Evolutionary conservation across 2,329 filamentous ascomycete species (phyloP).

Genomic region (Didymellaceae sp.): DNA sequence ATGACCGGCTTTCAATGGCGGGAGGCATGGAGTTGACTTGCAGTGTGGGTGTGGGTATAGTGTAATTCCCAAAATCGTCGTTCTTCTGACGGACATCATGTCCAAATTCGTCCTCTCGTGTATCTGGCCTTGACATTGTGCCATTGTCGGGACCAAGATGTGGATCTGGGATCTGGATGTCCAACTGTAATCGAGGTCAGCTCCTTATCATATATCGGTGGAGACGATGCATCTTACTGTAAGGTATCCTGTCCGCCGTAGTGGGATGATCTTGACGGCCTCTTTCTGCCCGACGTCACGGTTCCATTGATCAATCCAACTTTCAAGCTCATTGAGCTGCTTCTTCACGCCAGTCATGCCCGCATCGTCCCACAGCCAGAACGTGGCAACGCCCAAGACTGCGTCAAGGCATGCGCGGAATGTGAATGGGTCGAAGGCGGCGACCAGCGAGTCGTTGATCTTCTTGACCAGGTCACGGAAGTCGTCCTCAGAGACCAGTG

Average conservation of each 20-base stretch:
- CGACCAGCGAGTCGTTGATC: conserved; percentile 77
- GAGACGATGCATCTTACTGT: conserved; percentile 61
- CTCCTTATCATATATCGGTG: background rate
- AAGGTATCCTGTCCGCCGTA: conserved; percentile 87
- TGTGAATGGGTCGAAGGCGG: conserved; percentile 81
- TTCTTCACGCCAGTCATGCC: conserved; percentile 79
- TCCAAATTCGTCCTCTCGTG: conserved; percentile 33
- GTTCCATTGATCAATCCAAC: conserved; percentile 90
- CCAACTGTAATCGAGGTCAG: conserved; percentile 60
- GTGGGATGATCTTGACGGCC: conserved; percentile 75
- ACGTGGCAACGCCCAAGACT: conserved; percentile 79
- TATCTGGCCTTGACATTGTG: conserved; percentile 30
- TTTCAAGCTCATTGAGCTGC: conserved; percentile 72
- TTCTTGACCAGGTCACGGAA: conserved; percentile 83
- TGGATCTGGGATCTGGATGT: conserved; percentile 82
- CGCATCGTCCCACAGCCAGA: conserved; percentile 94
- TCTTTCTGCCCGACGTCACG: conserved; percentile 63
- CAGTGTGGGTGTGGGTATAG: conserved; percentile 35
- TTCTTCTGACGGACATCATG: conserved; percentile 18
- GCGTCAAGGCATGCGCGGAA: conserved; percentile 80
- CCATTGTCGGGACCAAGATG: conserved; percentile 61
- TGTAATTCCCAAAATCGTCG: conserved; percentile 31
- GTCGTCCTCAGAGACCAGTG: conserved; percentile 81
- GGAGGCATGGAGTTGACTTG: conserved; percentile 40
- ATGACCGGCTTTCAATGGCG: conserved; percentile 28